These are phyloP conservation scores for Penicillium sp. DNA, from an alignment of 2,329 filamentous ascomycete genomes.

Conservation along the genomic window DNA sequence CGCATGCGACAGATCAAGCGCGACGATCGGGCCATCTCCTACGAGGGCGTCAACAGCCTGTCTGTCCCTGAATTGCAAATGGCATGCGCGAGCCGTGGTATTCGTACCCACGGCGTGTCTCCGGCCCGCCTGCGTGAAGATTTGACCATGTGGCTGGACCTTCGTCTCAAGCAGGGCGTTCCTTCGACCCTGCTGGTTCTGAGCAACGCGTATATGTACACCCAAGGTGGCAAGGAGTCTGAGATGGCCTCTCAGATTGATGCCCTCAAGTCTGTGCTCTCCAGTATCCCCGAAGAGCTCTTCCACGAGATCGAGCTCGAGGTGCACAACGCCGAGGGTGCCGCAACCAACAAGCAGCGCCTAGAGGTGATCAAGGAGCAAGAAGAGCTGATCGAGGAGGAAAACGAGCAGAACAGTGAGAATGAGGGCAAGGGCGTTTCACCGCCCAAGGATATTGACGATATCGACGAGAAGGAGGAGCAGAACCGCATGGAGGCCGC, in stretches of 20 bases:
- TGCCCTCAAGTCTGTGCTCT: conserved; percentile 83
- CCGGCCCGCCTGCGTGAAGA: conserved; percentile 84
- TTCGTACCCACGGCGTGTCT: conserved; percentile 86
- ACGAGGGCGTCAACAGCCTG: conserved; percentile 85
- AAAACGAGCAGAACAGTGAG: conserved; percentile 83
- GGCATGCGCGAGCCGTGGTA: conserved; percentile 83
- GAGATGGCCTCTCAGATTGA: conserved; percentile 88
- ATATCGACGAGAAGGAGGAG: conserved; percentile 91
- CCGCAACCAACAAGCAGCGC: conserved; percentile 97
- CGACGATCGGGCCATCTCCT: conserved; percentile 89
- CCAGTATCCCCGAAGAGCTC: conserved; percentile 91
- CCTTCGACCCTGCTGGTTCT: conserved; percentile 91
- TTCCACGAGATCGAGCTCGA: conserved; percentile 99
- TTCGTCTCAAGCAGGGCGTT: conserved; percentile 89
- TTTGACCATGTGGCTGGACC: conserved; percentile 86
- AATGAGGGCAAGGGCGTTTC: conserved; percentile 68
- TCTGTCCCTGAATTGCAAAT: conserved; percentile 91
- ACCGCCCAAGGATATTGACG: conserved; percentile 75
- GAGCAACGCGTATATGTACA: conserved; percentile 97
- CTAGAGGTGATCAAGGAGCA: conserved; percentile 98
- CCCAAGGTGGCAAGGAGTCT: conserved; percentile 63
- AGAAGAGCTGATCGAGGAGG: conserved; percentile 94
- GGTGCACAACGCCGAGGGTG: conserved; percentile 92
- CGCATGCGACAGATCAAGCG: conserved; percentile 99
- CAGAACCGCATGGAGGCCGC: conserved; percentile 46